A percentile compares a stretch with the other conserved stretches of the same genome.
Conservation (phyloP, 371 early-diverging fungal genomes). For the Mortierella sp. region DNA sequence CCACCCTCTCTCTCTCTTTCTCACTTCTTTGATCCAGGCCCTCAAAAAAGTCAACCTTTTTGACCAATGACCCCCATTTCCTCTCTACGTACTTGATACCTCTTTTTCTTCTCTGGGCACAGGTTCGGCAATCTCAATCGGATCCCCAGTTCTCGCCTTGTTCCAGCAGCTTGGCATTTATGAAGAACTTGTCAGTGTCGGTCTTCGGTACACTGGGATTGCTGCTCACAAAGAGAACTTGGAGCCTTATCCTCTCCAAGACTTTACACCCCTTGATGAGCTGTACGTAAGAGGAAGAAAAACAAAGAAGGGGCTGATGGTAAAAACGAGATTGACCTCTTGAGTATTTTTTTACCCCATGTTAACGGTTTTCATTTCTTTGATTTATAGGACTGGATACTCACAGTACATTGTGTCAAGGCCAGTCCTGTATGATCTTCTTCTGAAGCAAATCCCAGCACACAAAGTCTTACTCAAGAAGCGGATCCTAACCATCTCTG, state of each 20-base stretch:
- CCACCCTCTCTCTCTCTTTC: background rate
- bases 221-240: background rate
- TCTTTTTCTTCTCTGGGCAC: no score
- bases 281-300: background rate
- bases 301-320: no score
- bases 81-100: no score
- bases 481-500: background rate
- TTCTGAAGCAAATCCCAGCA: constrained; percentile 2
- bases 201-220: background rate
- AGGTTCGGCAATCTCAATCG: no score
- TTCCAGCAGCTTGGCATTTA: background rate
- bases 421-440: background rate
- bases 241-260: background rate
- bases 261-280: background rate
- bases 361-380: background rate
- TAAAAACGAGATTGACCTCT: no score
- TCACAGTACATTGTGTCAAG: background rate
- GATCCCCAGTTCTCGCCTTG: no score
- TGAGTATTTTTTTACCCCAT: background rate
- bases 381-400: background rate
- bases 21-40: no score
- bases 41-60: no score
- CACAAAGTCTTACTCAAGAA: constrained; percentile 3
- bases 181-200: background rate
- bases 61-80: no score